Evolutionary conservation across 768 basidiomycete species (phyloP), one percentile per base, ranked within the genome.

Genomic region (Butyriboletus loyo): DNA sequence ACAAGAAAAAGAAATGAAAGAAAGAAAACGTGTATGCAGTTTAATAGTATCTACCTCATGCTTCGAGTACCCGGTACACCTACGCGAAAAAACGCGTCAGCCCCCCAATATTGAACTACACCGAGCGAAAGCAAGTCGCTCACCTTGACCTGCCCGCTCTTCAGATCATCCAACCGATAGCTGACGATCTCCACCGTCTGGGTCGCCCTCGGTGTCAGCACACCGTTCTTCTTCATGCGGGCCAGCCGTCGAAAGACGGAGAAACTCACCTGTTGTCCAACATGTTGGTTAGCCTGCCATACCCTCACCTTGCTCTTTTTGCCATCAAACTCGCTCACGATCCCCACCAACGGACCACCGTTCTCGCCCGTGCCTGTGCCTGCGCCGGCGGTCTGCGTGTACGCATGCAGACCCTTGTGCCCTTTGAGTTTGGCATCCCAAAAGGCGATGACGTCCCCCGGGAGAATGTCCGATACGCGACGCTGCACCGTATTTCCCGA

Each of bases 221-320:
- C 63, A 66, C 66, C 61, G 67, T 62, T 65, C 64, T 62, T 65
- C 64, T 61, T 59, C 56, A 50, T 7, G 55, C 68, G 66, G 55
- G 59, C 57, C 57, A 68, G 63, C 64, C 45, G 37, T 53, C 58
- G 54, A 53, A 59, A 56, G 48, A 46, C 62, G 62, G 62, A 64
- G 39, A 57, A 34, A 75, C 81, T 55, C 55, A 87, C 88, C 81
- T 89, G 87, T 58, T 85, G 88, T 43, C 89, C 85, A 62, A 89
- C 87, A 61, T 87, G 88, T 65, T 88, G 84, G 67, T 91, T 93
- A 48, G 92, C 92, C 67, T 95, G 91, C 67, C 86, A 86, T 39
- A 90, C 83, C 66, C 79, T 80, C 48, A 94, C 75, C 75, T 97
- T 97, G 54, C 79, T 81, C 76, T 94, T 95, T 81, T 90, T 93